Base-by-base conservation (phyloP, 805 yeast genomes). In the Ogataea thermomethanolica region DNA sequence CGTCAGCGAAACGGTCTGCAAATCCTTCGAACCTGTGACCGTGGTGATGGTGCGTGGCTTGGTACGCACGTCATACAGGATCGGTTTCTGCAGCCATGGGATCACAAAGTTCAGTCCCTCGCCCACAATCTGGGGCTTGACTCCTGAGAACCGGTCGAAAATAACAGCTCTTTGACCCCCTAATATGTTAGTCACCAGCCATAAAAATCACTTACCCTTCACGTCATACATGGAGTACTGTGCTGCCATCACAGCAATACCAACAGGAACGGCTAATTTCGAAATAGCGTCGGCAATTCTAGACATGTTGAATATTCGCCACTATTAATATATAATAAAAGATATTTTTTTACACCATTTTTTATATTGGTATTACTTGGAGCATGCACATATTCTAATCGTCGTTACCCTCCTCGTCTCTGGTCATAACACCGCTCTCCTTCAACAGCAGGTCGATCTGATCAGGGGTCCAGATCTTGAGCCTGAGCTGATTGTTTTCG, bases 61-160 rank as follows among this genome's bases (percentile, higher is more conserved):
- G n/a, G 96, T 90, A 60, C 97, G 77, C 22, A 93, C 96, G 62
- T 93, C 99, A 63, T 76, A 93, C 12, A 88, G 69, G 35, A 93
- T 75, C 3, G 98, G 95, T 61, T 79, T 81, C 63, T 93, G 99
- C 50, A 93, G 70, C 98, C 99, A 93, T 38, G 99, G 99, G 38
- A 93, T 64, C 49, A 90, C 69, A 64, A 93, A 93, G 65, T 93
- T 98, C 17, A 98, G 85, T 45, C 99, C 99, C 69, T 93, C 99
- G 22, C 97, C 96, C 45, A 90, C 72, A 17, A 93, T 97, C n/a
- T 70, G 68, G 55, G 79, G 80, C 63, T 86, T 84, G 38, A 93
- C 95, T 69, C 99, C 99, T 31, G 74, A 68, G 43, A 93, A 65
- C 55, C 99, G 75, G 69, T 93, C 98, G 59, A 93, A 93, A 48